Base-by-base conservation (phyloP, 768 basidiomycete genomes). In the Tubosaeta sp. region DNA sequence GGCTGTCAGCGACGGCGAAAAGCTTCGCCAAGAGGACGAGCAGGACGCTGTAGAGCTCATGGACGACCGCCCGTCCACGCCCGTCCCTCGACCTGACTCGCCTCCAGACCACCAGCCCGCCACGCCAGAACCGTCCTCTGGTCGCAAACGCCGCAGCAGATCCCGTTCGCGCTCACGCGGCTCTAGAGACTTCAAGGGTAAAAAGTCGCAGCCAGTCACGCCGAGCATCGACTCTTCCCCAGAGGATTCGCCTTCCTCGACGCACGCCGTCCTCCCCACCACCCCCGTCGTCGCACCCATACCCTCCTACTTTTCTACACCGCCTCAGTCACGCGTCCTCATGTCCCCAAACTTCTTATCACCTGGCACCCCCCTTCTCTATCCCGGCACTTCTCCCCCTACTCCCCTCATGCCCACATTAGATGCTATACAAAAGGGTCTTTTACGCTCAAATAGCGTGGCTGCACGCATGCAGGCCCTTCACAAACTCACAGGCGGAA, bases 381-480 rank as follows among this genome's bases (percentile, higher is more conserved):
- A 85, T 65, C 81, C 84, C n/a, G 81, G 81, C 13, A 78, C 82
- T 16, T 80, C 85, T 6, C 81, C 84, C 7, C 84, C 83, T 3
- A 57, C 62, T 1, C 86, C 88, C 16, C 67, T 82, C 60, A 68
- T 87, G 33, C 91, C 91, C 0, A 82, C 88, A 4, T 75, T 95
- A 6, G 87, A 91, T 61, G 88, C 86, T 19, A 72, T 95, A 34
- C 85, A 85, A 64, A 81, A 76, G 61, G 86, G 86, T 14, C 79
- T 97, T 3, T 85, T 90, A 63, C 85, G 94, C 17, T 95, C 94
- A 2, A 94, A 95, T 65, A 95, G 93, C 62, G 90, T 83, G 11
- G 77, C 89, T n/a, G 88, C 87, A 19, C 79, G 86, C 48, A 80
- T 84, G 46, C 80, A 86, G 63, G 92, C 92, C 5, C 82, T 95